These are phyloP conservation scores for Penicillium vulpinum DNA, from an alignment of 2,329 filamentous ascomycete genomes.

Conservation along the genomic window DNA sequence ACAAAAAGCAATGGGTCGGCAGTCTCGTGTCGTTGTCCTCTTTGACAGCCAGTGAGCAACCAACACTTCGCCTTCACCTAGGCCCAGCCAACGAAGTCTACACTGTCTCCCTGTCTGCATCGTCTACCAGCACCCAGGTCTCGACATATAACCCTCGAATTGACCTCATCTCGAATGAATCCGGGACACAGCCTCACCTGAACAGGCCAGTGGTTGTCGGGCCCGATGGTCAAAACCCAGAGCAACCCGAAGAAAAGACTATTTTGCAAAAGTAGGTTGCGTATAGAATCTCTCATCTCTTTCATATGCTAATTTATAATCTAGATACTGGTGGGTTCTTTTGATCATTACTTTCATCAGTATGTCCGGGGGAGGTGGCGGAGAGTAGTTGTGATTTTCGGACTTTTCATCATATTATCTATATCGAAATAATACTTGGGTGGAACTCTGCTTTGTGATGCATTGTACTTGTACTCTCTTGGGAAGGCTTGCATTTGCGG, in stretches of 20 bases:
- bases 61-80: constrained; percentile 44
- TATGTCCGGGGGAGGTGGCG: constrained; percentile 40
- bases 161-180: constrained; percentile 34
- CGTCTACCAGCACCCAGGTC: constrained; percentile 16
- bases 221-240: constrained; percentile 40
- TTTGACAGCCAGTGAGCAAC: constrained; percentile 28
- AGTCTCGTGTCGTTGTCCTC: constrained; percentile 41
- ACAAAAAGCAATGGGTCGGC: constrained; percentile 42
- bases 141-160: constrained; percentile 27
- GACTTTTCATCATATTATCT: background rate
- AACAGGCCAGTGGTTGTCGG: constrained; percentile 42
- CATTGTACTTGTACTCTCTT: background rate
- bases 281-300: background rate
- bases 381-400: constrained; percentile 29
- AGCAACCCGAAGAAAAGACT: constrained; percentile 45
- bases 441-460: background rate
- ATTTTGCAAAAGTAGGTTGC: constrained; percentile 46
- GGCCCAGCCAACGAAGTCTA: constrained; percentile 39
- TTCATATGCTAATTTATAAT: constrained; percentile 1
- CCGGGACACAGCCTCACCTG: constrained; percentile 41
- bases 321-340: constrained; percentile 51
- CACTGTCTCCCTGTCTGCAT: constrained; percentile 39
- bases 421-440: background rate
- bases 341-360: constrained; percentile 43
- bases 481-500: background rate